Evolutionary conservation across 163 green algal genomes (phyloP), one percentile per base, ranked within the genome.

Genomic region (Scenedesmus sp.): DNA sequence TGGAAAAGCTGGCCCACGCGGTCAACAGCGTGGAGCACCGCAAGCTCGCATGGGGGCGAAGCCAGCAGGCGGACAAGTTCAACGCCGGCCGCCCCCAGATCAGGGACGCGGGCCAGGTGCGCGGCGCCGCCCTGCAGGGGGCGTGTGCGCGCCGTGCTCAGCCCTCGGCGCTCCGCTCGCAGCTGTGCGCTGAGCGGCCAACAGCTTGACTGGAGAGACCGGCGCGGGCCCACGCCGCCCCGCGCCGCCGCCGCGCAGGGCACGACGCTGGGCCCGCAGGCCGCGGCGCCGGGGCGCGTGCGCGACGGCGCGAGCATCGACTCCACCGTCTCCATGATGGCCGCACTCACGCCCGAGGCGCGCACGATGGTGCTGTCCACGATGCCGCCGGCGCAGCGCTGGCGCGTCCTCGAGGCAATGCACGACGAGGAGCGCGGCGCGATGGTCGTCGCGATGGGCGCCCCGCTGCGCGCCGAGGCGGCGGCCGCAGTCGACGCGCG

Each of bases 401-500:
- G 67, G 51, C 58, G 64, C 22, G 22, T 81, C 9, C n/a, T 78
- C 5, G 69, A 66, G 53, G 53, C 53, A 1, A 77, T 77, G 53
- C 29, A 45, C 2, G 74, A 80, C 56, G 77, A 84, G 50, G 66
- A 70, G 56, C 24, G 77, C 9, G 62, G 33, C 2, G 77, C 81
- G 63, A 62, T 87, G 56, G 66, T 87, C 1, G 77, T 82, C 20
- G 53, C 70, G n/a, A 87, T 87, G 81, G 81, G 77, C 33, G 6
- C 48, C 1, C 62, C 50, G 36, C 77, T 89, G 77, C 56, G 81
- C 2, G 54, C 72, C 22, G 39, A 77, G n/a, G 65, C 67, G 28
- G 60, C 63, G 13, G 57, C 29, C 39, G 58, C 57, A 7, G 44
- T 89, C 1, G 73, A 74, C 51, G n/a, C 28, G 0, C 31, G 58